phyloP scores from a whole-genome alignment of 2,329 filamentous ascomycete species.

The Graphilbum sp. region DNA sequence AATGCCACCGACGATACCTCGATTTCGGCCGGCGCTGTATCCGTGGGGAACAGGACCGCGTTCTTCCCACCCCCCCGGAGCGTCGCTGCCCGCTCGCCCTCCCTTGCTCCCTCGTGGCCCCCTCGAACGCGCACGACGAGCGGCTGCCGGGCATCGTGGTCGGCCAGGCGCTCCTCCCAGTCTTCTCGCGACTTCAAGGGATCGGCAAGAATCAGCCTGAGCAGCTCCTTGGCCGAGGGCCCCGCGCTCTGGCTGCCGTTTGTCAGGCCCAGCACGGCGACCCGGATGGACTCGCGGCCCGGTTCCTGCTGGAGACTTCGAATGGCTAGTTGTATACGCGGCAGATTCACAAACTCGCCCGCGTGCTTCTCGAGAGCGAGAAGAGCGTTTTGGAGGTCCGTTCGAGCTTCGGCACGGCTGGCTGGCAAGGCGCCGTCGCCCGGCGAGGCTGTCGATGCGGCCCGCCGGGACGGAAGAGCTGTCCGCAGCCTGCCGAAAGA shows the following conservation, averaged over 20 bases:
- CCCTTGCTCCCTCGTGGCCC: conserved; percentile 15
- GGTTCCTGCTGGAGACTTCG: conserved; percentile 41
- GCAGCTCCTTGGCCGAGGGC: conserved; percentile 43
- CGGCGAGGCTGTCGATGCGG: too few relatives aligned
- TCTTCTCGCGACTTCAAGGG: conserved; percentile 43
- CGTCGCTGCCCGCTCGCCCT: conserved; percentile 11
- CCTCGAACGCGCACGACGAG: conserved; percentile 42
- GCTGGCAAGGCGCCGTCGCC: too few relatives aligned
- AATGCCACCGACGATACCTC: conserved; percentile 46
- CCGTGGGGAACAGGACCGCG: not conserved
- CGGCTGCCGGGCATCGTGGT: conserved; percentile 33
- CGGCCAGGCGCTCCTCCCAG: conserved; percentile 50
- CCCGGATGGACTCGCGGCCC: conserved; percentile 39
- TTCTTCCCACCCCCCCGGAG: too few relatives aligned
- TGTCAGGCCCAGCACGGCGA: conserved; percentile 37
- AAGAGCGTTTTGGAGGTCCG: conserved; percentile 42
- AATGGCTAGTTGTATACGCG: conserved; percentile 54
- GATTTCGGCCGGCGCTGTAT: conserved; percentile 37
- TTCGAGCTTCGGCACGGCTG: not conserved
- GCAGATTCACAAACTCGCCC: conserved; percentile 47
- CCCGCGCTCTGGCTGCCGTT: conserved; percentile 20
- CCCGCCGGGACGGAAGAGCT: conserved; percentile 7
- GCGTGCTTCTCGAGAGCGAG: conserved; percentile 43
- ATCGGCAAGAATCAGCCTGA: conserved; percentile 55
- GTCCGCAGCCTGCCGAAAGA: conserved; percentile 11